Conservation (phyloP, 1,284 basidiomycete genomes). For the Moniliophthora roreri region DNA sequence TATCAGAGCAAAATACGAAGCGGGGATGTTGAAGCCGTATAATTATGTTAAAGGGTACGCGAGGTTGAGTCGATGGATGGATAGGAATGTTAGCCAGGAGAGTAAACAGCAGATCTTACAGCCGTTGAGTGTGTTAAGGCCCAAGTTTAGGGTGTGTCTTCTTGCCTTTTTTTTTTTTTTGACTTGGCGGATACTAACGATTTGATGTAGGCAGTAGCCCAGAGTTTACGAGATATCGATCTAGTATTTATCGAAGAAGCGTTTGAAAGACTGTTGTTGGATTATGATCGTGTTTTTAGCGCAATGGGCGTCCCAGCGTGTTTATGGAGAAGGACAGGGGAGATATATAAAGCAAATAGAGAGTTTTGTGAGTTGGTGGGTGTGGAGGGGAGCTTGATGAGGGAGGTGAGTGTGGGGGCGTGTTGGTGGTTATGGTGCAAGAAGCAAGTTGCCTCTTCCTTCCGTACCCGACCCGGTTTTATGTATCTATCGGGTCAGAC, state of each 20-base stretch:
- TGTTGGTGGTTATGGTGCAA: not conserved
- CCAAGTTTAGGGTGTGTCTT: slow-evolving; percentile 80
- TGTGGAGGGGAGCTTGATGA: slow-evolving; percentile 77
- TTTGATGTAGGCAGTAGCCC: slow-evolving; percentile 72
- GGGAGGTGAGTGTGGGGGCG: slow-evolving; percentile 56
- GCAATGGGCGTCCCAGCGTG: slow-evolving; percentile 97
- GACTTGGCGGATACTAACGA: slow-evolving; percentile 6
- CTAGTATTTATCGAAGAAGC: slow-evolving; percentile 98
- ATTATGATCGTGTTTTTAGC: slow-evolving; percentile 95
- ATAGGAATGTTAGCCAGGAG: slow-evolving; percentile 85
- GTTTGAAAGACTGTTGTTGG: slow-evolving; percentile 91
- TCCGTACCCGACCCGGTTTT: no score
- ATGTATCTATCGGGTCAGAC: no score
- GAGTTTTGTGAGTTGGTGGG: slow-evolving; percentile 91
- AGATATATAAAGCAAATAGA: slow-evolving; percentile 97
- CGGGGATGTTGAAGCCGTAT: slow-evolving; percentile 91
- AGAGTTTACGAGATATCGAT: slow-evolving; percentile 89
- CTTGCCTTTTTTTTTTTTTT: slow-evolving; percentile 4
- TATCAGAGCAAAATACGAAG: slow-evolving; percentile 96
- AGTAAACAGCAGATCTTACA: slow-evolving; percentile 90
- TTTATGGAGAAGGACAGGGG: slow-evolving; percentile 94
- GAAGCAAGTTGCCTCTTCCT: no score
- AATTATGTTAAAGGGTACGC: slow-evolving; percentile 97
- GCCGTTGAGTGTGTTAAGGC: slow-evolving; percentile 86
- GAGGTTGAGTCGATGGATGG: slow-evolving; percentile 92